Conservation (phyloP, 148 eudicot species). For the Oxyria digyna region DNA sequence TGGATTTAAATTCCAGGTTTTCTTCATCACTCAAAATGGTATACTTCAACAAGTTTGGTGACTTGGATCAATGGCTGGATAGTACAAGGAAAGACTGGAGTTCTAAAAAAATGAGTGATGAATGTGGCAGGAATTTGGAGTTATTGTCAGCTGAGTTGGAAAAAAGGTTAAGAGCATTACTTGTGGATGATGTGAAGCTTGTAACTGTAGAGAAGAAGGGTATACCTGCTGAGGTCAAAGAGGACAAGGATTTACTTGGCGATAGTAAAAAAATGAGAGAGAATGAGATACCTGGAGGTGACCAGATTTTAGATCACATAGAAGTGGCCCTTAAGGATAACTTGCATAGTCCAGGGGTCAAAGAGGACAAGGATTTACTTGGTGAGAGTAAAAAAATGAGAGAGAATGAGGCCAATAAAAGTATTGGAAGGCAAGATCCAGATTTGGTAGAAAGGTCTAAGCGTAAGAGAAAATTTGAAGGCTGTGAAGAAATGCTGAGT, state of each 20-base stretch:
- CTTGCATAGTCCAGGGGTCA: slow-evolving; percentile 4
- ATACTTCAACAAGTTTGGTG: slow-evolving; percentile 53
- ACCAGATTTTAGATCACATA: slow-evolving; percentile 15
- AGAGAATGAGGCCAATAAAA: neutral
- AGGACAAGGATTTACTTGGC: too few relatives aligned
- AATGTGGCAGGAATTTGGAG: slow-evolving; percentile 40
- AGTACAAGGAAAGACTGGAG: slow-evolving; percentile 22
- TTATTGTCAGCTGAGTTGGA: slow-evolving; percentile 38
- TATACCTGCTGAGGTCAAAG: too few relatives aligned
- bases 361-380: slow-evolving; percentile 9
- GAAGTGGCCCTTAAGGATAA: slow-evolving; percentile 13
- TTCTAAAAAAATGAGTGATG: slow-evolving; percentile 24
- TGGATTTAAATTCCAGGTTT: slow-evolving; percentile 27
- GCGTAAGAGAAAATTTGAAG: slow-evolving; percentile 54
- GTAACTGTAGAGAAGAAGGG: slow-evolving; percentile 13
- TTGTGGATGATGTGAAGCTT: slow-evolving; percentile 8
- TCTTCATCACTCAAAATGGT: slow-evolving; percentile 39
- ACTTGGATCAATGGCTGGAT: slow-evolving; percentile 57
- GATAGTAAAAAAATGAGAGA: too few relatives aligned
- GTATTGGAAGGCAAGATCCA: slow-evolving; percentile 6
- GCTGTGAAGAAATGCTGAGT: slow-evolving; percentile 34
- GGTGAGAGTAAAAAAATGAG: slow-evolving; percentile 14
- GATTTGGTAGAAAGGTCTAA: slow-evolving; percentile 11
- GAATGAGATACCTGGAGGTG: too few relatives aligned
- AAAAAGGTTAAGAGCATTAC: slow-evolving; percentile 26